phyloP scores from a whole-genome alignment of 192 early-diverging fungal genomes.

The Geranomyces variabilis region DNA sequence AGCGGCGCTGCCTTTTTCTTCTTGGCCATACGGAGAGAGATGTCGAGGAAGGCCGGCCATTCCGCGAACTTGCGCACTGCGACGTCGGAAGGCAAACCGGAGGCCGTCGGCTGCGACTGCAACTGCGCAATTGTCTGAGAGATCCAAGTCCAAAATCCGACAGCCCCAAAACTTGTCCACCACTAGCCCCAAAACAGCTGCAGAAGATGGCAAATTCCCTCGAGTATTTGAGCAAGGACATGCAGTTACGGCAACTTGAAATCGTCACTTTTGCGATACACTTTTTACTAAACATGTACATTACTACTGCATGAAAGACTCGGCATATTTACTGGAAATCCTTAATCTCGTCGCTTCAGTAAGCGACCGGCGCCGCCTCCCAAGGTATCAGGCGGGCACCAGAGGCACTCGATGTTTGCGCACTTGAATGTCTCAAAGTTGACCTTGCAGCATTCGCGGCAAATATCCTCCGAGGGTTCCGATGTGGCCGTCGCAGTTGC shows the following conservation, averaged over 20 bases:
- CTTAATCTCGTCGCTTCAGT: too few relatives aligned
- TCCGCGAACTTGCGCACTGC: too few relatives aligned
- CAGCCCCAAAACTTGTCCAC: conserved; percentile 38
- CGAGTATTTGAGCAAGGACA: conserved; percentile 49
- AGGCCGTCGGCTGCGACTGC: too few relatives aligned
- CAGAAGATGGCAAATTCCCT: conserved; percentile 57
- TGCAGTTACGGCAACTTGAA: conserved; percentile 54
- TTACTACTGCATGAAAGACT: too few relatives aligned
- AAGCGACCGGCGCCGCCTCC: too few relatives aligned
- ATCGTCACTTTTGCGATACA: too few relatives aligned
- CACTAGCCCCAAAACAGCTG: conserved; percentile 43
- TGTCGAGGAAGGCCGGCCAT: too few relatives aligned
- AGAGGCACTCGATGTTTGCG: neutral
- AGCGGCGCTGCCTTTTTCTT: conserved; percentile 20
- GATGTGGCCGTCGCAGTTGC: neutral
- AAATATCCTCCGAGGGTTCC: neutral
- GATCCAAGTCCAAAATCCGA: too few relatives aligned
- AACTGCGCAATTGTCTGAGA: too few relatives aligned
- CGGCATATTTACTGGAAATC: too few relatives aligned
- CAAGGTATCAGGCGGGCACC: neutral
- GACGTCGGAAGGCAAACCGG: too few relatives aligned
- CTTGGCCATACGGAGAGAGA: neutral
- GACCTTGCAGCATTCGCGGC: neutral
- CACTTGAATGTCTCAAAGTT: neutral
- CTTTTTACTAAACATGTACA: too few relatives aligned